Conservation (phyloP, 2,329 filamentous ascomycete species). For the Blastomyces percursus region DNA sequence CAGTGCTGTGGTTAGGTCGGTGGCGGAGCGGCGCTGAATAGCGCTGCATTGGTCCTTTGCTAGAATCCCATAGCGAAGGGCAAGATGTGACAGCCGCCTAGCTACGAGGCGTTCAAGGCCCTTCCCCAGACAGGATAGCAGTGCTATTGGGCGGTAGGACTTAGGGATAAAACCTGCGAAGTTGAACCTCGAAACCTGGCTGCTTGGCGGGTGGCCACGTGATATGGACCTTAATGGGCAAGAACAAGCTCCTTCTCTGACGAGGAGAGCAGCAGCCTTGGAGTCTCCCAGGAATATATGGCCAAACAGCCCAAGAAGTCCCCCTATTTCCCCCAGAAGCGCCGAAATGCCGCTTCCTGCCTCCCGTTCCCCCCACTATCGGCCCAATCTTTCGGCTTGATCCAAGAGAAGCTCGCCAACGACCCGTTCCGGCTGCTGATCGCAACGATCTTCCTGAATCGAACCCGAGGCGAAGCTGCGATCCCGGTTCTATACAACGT, state of each 20-base stretch:
- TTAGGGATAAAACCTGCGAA: too few relatives aligned
- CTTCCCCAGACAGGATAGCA: too few relatives aligned
- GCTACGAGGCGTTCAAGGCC: too few relatives aligned
- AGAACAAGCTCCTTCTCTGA: background rate
- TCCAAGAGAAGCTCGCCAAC: constrained; percentile 67
- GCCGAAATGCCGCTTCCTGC: constrained; percentile 32
- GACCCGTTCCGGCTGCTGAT: constrained; percentile 72
- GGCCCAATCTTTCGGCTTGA: constrained; percentile 57
- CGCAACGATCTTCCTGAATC: constrained; percentile 74
- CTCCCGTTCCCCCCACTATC: constrained; percentile 56
- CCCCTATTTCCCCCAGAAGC: constrained; percentile 33
- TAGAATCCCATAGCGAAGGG: too few relatives aligned
- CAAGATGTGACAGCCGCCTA: too few relatives aligned
- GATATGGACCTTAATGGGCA: background rate
- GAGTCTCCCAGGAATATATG: constrained; percentile 1
- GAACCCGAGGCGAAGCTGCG: constrained; percentile 61
- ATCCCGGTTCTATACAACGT: constrained; percentile 65
- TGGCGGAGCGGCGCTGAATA: too few relatives aligned
- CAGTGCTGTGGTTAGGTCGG: too few relatives aligned
- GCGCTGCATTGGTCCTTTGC: too few relatives aligned
- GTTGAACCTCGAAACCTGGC: too few relatives aligned
- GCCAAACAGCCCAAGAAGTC: constrained; percentile 26
- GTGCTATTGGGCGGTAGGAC: too few relatives aligned
- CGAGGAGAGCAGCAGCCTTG: background rate
- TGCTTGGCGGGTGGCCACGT: background rate